Conservation (phyloP, 2,329 filamentous ascomycete species). For the Clonostachys sp. region DNA sequence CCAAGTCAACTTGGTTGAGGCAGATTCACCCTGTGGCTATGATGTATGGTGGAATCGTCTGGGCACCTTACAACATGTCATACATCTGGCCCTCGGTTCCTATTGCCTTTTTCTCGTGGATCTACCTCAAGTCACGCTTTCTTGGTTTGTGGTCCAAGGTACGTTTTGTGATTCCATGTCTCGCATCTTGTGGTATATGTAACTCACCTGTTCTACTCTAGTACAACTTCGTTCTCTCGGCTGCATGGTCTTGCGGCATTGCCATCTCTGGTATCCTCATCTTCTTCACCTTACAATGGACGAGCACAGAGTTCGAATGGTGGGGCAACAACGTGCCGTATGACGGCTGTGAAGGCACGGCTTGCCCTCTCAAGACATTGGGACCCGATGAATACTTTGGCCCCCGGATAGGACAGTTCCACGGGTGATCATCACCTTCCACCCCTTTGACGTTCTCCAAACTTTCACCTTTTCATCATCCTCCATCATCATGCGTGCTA, state of each 20-base stretch:
- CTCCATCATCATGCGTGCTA: no score
- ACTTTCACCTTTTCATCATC: not conserved
- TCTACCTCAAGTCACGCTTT: slow-evolving; percentile 43
- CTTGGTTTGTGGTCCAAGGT: slow-evolving; percentile 48
- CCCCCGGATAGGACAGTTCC: slow-evolving; percentile 30
- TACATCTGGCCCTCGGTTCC: slow-evolving; percentile 48
- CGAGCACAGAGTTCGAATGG: slow-evolving; percentile 36
- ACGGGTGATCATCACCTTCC: not conserved
- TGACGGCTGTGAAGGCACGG: slow-evolving; percentile 33
- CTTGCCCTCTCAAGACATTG: slow-evolving; percentile 29
- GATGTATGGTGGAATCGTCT: slow-evolving; percentile 38
- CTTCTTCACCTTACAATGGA: slow-evolving; percentile 46
- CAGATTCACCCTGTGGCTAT: slow-evolving; percentile 44
- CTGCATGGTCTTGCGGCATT: slow-evolving; percentile 43
- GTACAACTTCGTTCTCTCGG: slow-evolving; percentile 51
- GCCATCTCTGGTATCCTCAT: slow-evolving; percentile 47
- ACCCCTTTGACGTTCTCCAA: not conserved
- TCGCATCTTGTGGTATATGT: not conserved
- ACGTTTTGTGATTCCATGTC: slow-evolving; percentile 6
- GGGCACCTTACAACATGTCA: slow-evolving; percentile 45
- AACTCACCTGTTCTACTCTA: slow-evolving; percentile 6
- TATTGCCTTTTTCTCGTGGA: slow-evolving; percentile 46
- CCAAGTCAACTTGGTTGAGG: slow-evolving; percentile 29
- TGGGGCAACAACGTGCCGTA: slow-evolving; percentile 40
- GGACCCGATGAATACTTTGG: slow-evolving; percentile 28